Base-by-base conservation (phyloP, 257 asterid genomes). In the Coffea canephora region DNA sequence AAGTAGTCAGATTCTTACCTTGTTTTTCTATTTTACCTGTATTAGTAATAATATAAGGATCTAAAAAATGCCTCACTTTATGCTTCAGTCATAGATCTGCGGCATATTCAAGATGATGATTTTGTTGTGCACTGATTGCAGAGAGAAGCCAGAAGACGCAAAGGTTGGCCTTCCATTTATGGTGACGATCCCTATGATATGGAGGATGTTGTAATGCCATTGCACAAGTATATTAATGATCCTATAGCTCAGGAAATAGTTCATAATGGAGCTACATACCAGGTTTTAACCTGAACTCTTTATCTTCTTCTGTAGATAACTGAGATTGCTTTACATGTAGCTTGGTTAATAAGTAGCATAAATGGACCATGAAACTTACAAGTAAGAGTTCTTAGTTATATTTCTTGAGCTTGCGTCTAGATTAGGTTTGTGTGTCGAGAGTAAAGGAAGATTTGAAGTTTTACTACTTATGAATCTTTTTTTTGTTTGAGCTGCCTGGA, bases 181-280 rank as follows among this genome's bases (percentile, higher is more conserved):
- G 67, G 92, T n/a, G 75, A 83, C 69, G 88, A 90, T 86, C 86
- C 99, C 3, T 96, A 94, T 78, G 89, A 91, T 86, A 89, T 83
- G 91, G 90, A 84, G 81, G 94, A 89, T 76, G 73, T 89, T 46
- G 86, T 89, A 88, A 96, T 96, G 91, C 99, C 99, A 73, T 87
- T 96, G 74, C 97, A 80, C 45, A 87, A 92, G 75, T 96, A 88
- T 89, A 92, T 96, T 57, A 83, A 91, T 78, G 88, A 91, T 83
- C 97, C 98, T 69, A 88, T 89, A 75, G 94, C 96, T 77, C 88
- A 31, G 84, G 99, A 96, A 41, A 84, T 96, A 84, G 83, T 96
- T 83, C 97, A 94, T 82, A 94, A 96, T 73, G 99, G 99, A 73
- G 99, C 99, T 79, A 94, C 97, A 78, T 96, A 91, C 82, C 99